A percentile compares a stretch with the other conserved stretches of the same genome.
Evolutionary conservation across 179 eudicot genomes (phyloP).

Genomic region (Patellifolia procumbens): DNA sequence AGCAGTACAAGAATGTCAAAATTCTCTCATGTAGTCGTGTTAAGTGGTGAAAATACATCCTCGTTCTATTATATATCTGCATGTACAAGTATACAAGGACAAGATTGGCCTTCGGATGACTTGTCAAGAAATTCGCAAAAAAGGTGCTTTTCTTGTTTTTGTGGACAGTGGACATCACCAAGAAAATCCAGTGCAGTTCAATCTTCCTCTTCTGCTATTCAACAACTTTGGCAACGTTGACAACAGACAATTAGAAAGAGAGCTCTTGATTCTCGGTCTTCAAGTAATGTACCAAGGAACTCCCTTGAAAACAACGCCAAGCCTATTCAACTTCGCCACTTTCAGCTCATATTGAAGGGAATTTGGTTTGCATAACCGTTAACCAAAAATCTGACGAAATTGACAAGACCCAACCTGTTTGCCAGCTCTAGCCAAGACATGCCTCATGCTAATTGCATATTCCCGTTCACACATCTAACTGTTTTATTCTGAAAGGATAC

Average conservation of each 20-base stretch:
- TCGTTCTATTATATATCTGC: background rate
- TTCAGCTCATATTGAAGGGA: background rate
- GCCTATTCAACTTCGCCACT: background rate
- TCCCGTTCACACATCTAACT: background rate
- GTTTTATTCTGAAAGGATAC: conserved; percentile 11
- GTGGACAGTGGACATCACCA: background rate
- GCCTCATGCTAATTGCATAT: background rate
- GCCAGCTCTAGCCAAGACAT: background rate
- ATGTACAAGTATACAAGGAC: background rate
- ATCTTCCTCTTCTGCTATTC: background rate
- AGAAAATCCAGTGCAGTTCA: background rate
- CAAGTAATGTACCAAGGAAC: background rate
- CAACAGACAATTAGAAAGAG: background rate
- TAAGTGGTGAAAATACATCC: background rate
- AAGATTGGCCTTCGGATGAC: no score
- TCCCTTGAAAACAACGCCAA: background rate
- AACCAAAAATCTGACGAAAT: background rate
- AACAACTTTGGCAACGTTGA: background rate
- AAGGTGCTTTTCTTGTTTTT: background rate
- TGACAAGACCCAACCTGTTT: background rate
- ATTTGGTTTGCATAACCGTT: background rate
- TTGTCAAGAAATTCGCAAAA: background rate
- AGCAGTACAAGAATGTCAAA: background rate
- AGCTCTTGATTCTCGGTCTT: background rate
- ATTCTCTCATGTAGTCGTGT: background rate